Conservation (phyloP, 805 yeast species). For the Hermanozyma aechmeae region DNA sequence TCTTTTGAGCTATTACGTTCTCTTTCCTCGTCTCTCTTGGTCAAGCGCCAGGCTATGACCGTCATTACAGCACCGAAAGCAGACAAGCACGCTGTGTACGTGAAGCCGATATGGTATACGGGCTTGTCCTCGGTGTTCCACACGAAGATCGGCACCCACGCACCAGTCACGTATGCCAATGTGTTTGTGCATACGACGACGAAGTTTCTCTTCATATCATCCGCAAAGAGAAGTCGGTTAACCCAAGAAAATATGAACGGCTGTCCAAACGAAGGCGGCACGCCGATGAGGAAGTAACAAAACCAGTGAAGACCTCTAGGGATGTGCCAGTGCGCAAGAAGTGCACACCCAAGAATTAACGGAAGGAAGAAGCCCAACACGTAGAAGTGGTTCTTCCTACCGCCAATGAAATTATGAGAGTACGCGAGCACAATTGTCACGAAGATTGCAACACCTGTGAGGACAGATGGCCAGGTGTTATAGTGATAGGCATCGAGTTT, state of each 20-base stretch:
- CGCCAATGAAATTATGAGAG: slow-evolving; percentile 25
- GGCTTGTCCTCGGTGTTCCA: slow-evolving; percentile 32
- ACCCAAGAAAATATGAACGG: slow-evolving; percentile 52
- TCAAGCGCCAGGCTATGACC: slow-evolving; percentile 10
- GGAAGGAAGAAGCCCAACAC: slow-evolving; percentile 28
- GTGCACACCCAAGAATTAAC: slow-evolving; percentile 31
- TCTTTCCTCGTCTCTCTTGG: slow-evolving; percentile 17
- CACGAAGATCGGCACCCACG: slow-evolving; percentile 33
- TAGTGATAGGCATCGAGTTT: slow-evolving; percentile 22
- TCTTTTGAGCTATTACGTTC: too few species aligned
- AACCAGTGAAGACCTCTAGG: slow-evolving; percentile 42
- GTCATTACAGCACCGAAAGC: slow-evolving; percentile 22
- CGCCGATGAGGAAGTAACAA: slow-evolving; percentile 37
- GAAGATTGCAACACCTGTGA: slow-evolving; percentile 30
- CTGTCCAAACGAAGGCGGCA: slow-evolving; percentile 44
- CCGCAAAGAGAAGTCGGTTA: slow-evolving; percentile 34
- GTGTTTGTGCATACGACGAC: slow-evolving; percentile 33
- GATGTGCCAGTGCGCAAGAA: slow-evolving; percentile 39
- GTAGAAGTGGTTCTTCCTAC: slow-evolving; percentile 14
- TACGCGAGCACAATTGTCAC: slow-evolving; percentile 25
- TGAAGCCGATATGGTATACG: slow-evolving; percentile 26
- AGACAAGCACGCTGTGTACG: slow-evolving; percentile 24
- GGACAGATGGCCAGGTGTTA: slow-evolving; percentile 32
- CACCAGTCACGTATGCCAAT: slow-evolving; percentile 31
- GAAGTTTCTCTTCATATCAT: slow-evolving; percentile 33